Evolutionary conservation across 108 stramenopile genomes (phyloP), one percentile per base, ranked within the genome.

Genomic region (Mediolabrus comicus): DNA sequence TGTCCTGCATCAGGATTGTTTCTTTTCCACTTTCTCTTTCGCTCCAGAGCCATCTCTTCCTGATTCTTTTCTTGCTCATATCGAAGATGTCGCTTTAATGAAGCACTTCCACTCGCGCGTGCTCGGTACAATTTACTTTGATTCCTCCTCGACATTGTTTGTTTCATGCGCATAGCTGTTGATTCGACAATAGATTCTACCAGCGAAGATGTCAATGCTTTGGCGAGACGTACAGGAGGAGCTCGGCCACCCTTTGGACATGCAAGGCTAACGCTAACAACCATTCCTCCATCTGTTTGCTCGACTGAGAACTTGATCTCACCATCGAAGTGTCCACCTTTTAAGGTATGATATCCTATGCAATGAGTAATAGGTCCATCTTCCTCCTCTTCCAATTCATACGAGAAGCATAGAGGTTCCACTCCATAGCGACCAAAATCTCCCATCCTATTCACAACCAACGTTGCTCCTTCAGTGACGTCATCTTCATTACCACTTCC

Each of bases 11-110:
- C 85, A 16, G 86, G 90, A 83, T 94, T 94, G 19, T 62, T 62
- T 54, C 87, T 68, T 62, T 94, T 88, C 90, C 92, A 91, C 51
- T 70, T 73, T 54, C 89, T 77, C 61, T 88, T 81, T 55, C 92
- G 79, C 34, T 94, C 92, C 8, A 62, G 80, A 2, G 89, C 84
- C 92, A 94, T 94, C 75, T 88, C 88, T 75, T 94, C 92, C 49
- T 86, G 80, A 25, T 63, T 38, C 65, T 82, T 82, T 62, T 89
- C 88, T 46, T 86, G 87, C 7, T 83, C 77, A 54, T 72, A 80
- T 24, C 85, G 77, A 26, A 78, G 39, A 22, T 86, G 75, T 24
- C 92, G 80, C 63, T 86, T 85, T 53, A 83, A 73, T 3, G 41
- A 38, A 10, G 88, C 92, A 36, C 82, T 70, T 10, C 55, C 53